phyloP scores from a whole-genome alignment of 2,329 filamentous ascomycete species.

The Sporothrix mexicana region DNA sequence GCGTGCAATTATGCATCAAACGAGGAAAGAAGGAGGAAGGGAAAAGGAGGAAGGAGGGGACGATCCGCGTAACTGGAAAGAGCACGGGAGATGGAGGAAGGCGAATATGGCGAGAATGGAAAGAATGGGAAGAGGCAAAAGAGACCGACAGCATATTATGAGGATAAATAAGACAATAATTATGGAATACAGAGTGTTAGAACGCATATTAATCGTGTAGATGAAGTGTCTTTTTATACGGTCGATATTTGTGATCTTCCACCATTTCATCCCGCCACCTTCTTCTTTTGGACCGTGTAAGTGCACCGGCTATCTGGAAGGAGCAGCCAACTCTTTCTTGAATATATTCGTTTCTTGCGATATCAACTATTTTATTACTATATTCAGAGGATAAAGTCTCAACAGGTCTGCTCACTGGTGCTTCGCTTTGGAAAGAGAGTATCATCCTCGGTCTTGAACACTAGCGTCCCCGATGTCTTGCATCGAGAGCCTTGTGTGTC shows the following conservation, averaged over 20 bases:
- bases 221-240: background rate
- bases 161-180: background rate
- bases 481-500: background rate
- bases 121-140: conserved; percentile 2
- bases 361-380: background rate
- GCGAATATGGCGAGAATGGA: background rate
- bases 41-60: background rate
- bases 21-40: background rate
- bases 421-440: too few relatives aligned
- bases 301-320: conserved; percentile 1
- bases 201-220: background rate
- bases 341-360: background rate
- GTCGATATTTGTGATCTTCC: background rate
- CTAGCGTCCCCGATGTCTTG: conserved; percentile 4
- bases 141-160: background rate
- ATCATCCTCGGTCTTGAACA: background rate
- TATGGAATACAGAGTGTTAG: background rate
- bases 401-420: background rate
- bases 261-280: conserved; percentile 3
- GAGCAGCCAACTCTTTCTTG: background rate
- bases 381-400: background rate
- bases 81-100: background rate
- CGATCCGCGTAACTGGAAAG: background rate
- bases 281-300: conserved; percentile 25
- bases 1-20: conserved; percentile 16